phyloP scores from a whole-genome alignment of 768 basidiomycete genomes.

The Tylopilus rubrobrunneus region DNA sequence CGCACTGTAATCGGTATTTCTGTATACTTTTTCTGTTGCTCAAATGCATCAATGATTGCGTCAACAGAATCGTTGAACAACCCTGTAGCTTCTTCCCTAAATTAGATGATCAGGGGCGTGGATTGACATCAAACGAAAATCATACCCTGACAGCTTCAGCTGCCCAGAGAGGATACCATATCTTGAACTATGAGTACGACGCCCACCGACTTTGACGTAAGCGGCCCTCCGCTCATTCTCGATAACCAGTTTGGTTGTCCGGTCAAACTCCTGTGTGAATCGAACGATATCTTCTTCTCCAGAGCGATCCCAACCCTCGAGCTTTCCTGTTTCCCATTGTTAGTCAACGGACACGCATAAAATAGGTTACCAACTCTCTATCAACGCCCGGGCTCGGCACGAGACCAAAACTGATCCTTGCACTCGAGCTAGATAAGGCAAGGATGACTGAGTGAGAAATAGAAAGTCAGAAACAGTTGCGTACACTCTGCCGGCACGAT shows the following conservation, averaged over 20 bases:
- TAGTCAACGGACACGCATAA: background rate
- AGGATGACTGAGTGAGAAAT: too few relatives aligned
- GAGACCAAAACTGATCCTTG: too few relatives aligned
- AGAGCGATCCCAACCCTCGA: too few relatives aligned
- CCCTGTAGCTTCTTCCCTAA: conserved; percentile 8
- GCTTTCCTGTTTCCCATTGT: too few relatives aligned
- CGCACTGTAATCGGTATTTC: conserved; percentile 3
- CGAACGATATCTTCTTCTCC: too few relatives aligned
- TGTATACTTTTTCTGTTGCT: conserved; percentile 2
- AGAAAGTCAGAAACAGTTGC: too few relatives aligned
- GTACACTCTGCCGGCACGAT: too few relatives aligned
- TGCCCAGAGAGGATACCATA: conserved; percentile 4
- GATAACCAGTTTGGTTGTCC: background rate
- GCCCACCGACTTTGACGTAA: conserved; percentile 6
- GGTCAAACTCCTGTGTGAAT: background rate
- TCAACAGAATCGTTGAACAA: conserved; percentile 10
- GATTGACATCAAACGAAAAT: background rate
- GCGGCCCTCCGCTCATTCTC: conserved; percentile 1
- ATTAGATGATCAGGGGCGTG: too few relatives aligned
- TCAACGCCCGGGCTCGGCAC: too few relatives aligned
- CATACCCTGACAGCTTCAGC: conserved; percentile 13
- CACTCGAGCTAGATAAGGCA: too few relatives aligned
- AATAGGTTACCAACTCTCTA: too few relatives aligned
- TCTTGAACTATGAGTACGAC: background rate
- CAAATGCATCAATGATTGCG: conserved; percentile 9